These are phyloP conservation scores for Alternaria alternata DNA, from an alignment of 2,329 filamentous ascomycete genomes.

Conservation along the genomic window DNA sequence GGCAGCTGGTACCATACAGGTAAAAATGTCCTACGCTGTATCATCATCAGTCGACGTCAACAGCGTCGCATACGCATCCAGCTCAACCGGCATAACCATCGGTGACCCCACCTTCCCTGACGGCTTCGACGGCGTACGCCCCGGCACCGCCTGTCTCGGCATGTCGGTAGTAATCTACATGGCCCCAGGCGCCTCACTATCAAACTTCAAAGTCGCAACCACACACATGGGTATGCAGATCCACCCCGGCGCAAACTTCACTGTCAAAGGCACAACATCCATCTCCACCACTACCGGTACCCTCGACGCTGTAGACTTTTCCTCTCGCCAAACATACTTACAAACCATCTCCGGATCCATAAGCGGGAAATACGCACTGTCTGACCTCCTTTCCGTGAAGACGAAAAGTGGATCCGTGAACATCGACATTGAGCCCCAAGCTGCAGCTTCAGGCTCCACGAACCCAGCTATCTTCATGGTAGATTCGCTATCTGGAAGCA, in stretches of 20 bases:
- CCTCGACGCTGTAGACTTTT: constrained; percentile 43
- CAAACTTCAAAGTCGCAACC: constrained; percentile 47
- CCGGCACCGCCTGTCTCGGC: constrained; percentile 46
- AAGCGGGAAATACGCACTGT: constrained; percentile 52
- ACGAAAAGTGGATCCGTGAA: constrained; percentile 54
- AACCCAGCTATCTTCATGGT: constrained; percentile 50
- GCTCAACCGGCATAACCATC: constrained; percentile 33
- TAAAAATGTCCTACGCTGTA: constrained; percentile 49
- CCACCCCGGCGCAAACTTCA: constrained; percentile 41
- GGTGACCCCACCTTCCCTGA: constrained; percentile 37
- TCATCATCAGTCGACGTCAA: constrained; percentile 43
- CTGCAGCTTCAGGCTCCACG: constrained; percentile 36
- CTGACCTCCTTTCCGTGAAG: constrained; percentile 51
- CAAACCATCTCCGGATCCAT: constrained; percentile 53
- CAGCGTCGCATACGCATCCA: constrained; percentile 39
- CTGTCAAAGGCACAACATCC: constrained; percentile 43
- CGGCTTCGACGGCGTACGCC: constrained; percentile 33
- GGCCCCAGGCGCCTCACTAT: constrained; percentile 40
- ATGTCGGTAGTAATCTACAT: constrained; percentile 51
- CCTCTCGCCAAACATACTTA: constrained; percentile 52
- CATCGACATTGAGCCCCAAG: constrained; percentile 51
- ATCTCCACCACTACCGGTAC: constrained; percentile 48
- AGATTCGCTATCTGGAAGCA: constrained; percentile 48
- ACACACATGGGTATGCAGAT: constrained; percentile 51
- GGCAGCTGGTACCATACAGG: constrained; percentile 45